These are phyloP conservation scores for Fusarium pseudocircinatum DNA, from an alignment of 2,329 filamentous ascomycete genomes.

Conservation along the genomic window DNA sequence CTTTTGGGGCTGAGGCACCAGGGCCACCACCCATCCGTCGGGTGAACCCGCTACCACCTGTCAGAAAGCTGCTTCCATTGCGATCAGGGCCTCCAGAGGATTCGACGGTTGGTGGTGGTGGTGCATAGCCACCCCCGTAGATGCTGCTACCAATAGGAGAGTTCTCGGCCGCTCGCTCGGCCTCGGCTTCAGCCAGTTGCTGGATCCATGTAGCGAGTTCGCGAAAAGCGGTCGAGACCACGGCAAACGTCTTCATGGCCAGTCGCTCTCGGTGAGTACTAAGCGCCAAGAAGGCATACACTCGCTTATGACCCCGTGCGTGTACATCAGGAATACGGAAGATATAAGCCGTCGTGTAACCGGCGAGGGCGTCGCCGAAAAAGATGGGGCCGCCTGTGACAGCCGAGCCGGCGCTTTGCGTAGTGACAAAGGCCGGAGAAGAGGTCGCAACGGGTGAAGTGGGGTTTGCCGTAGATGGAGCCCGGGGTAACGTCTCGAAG, in stretches of 20 bases:
- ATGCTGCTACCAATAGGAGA: constrained; percentile 53
- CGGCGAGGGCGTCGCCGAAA: constrained; percentile 71
- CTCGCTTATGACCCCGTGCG: constrained; percentile 73
- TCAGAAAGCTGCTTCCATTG: constrained; percentile 65
- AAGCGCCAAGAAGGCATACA: constrained; percentile 73
- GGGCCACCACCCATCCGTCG: constrained; percentile 67
- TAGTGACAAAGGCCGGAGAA: constrained; percentile 63
- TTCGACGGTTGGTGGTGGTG: constrained; percentile 44
- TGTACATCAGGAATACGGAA: constrained; percentile 75
- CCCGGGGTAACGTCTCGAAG: constrained; percentile 71
- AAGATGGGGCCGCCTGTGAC: constrained; percentile 73
- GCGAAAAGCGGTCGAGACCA: constrained; percentile 70
- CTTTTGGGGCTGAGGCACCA: constrained; percentile 64
- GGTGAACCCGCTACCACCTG: constrained; percentile 65
- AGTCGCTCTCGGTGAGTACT: constrained; percentile 72
- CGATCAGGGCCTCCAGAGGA: constrained; percentile 49
- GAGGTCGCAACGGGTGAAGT: constrained; percentile 50
- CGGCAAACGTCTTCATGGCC: constrained; percentile 73
- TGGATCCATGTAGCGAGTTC: constrained; percentile 74
- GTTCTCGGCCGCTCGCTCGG: constrained; percentile 63
- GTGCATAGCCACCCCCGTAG: constrained; percentile 49
- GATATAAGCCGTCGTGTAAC: constrained; percentile 76
- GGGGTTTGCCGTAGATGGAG: constrained; percentile 55
- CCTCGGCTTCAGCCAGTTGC: constrained; percentile 69
- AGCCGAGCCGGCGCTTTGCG: constrained; percentile 62